These are phyloP conservation scores for Podospora australis DNA, from an alignment of 495 filamentous ascomycete species.

Conservation along the genomic window DNA sequence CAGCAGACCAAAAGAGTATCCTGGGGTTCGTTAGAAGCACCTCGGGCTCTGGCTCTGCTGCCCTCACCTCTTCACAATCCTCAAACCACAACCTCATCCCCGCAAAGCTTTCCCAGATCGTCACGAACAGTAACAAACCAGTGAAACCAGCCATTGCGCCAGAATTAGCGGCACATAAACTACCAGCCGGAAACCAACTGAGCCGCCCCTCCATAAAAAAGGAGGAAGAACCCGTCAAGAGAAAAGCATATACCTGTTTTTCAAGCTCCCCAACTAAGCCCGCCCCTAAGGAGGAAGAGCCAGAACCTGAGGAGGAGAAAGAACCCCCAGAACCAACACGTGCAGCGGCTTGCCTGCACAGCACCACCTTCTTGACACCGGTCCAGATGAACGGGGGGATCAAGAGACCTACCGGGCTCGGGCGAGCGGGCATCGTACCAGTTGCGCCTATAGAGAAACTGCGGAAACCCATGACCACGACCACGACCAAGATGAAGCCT, in stretches of 20 bases:
- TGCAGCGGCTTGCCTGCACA: conserved; percentile 35
- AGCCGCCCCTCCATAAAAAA: conserved; percentile 8
- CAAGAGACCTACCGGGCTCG: conserved; percentile 27
- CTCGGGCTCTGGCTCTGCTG: conserved; percentile 5
- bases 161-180: conserved; percentile 30
- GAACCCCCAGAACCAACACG: conserved; percentile 26
- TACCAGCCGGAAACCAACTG: conserved; percentile 20
- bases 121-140: conserved; percentile 1
- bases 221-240: not conserved
- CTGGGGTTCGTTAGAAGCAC: conserved; percentile 25
- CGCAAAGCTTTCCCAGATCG: not conserved
- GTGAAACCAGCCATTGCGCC: conserved; percentile 27
- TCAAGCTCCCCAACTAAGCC: conserved; percentile 41
- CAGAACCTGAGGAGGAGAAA: conserved; percentile 22
- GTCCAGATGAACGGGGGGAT: conserved; percentile 20
- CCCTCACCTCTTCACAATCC: not conserved
- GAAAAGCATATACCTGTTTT: conserved; percentile 40
- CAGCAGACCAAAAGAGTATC: conserved; percentile 36
- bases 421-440: conserved; percentile 11
- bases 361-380: conserved; percentile 30
- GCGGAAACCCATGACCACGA: too few relatives aligned
- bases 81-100: not conserved
- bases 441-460: conserved; percentile 38
- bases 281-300: not conserved
- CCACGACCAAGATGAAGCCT: too few relatives aligned